Conservation (phyloP, 2,329 filamentous ascomycete genomes). For the Plenodomus tracheiphilus region DNA sequence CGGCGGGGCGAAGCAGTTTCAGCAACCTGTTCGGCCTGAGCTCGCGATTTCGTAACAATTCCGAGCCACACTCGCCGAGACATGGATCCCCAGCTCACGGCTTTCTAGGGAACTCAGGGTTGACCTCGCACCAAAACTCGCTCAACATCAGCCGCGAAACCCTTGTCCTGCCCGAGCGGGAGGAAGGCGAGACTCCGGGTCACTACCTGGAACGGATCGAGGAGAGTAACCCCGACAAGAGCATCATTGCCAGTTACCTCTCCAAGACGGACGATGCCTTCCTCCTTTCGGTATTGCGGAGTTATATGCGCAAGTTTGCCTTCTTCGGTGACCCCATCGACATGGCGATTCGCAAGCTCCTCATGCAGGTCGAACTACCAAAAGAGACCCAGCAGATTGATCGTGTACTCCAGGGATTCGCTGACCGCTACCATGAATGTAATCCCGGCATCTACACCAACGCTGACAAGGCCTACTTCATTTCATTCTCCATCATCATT, state of each 20-base stretch:
- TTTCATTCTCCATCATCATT: slow-evolving; percentile 94
- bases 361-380: slow-evolving; percentile 95
- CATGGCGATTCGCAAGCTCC: slow-evolving; percentile 91
- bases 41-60: slow-evolving; percentile 77
- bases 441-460: slow-evolving; percentile 93
- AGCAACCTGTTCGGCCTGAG: slow-evolving; percentile 81
- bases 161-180: slow-evolving; percentile 71
- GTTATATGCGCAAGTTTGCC: slow-evolving; percentile 92
- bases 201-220: slow-evolving; percentile 86
- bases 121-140: slow-evolving; percentile 80
- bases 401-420: slow-evolving; percentile 88
- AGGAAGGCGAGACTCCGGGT: slow-evolving; percentile 86
- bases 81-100: slow-evolving; percentile 64
- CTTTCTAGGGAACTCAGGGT: slow-evolving; percentile 69
- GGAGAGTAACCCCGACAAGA: slow-evolving; percentile 73
- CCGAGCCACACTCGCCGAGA: slow-evolving; percentile 64
- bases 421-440: slow-evolving; percentile 96
- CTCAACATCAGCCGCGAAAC: slow-evolving; percentile 75
- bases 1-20: slow-evolving; percentile 85
- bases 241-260: slow-evolving; percentile 80
- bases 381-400: slow-evolving; percentile 99
- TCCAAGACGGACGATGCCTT: slow-evolving; percentile 88
- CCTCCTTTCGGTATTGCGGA: slow-evolving; percentile 78
- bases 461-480: slow-evolving; percentile 93
- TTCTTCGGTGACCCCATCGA: slow-evolving; percentile 98